phyloP scores from a whole-genome alignment of 495 filamentous ascomycete genomes.

The Jackrogersella minutella region DNA sequence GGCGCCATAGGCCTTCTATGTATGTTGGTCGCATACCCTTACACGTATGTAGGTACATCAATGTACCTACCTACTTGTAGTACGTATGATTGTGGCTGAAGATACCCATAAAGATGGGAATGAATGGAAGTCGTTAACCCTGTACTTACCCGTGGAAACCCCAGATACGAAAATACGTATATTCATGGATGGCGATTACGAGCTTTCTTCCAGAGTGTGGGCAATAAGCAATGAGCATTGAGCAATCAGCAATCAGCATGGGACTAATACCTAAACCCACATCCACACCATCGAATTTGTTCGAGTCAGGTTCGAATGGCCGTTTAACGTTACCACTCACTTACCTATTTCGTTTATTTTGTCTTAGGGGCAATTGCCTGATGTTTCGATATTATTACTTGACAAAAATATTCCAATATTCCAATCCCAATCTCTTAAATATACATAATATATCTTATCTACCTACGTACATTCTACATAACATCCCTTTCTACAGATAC shows the following conservation, averaged over 20 bases:
- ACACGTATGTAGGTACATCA: too few species aligned
- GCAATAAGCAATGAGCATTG: too few species aligned
- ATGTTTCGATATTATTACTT: slow-evolving; percentile 36
- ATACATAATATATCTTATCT: neutral
- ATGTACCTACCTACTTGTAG: neutral
- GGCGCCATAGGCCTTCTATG: neutral
- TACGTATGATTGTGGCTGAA: slow-evolving; percentile 12
- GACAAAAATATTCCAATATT: slow-evolving; percentile 20
- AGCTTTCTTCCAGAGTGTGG: slow-evolving; percentile 23
- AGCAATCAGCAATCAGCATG: too few species aligned
- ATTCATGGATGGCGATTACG: slow-evolving; percentile 12
- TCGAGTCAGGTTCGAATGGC: slow-evolving; percentile 15
- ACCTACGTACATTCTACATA: neutral
- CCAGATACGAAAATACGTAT: too few species aligned
- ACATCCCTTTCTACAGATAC: neutral
- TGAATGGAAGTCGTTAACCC: too few species aligned
- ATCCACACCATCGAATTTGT: slow-evolving; percentile 25
- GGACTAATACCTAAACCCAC: too few species aligned
- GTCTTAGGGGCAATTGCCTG: slow-evolving; percentile 20
- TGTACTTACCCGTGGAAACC: too few species aligned
- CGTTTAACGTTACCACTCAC: slow-evolving; percentile 36
- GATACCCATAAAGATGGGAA: too few species aligned
- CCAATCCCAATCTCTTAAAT: too few species aligned
- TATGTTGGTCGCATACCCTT: too few species aligned
- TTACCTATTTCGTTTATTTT: slow-evolving; percentile 20